phyloP scores from a whole-genome alignment of 1,284 basidiomycete genomes.

The Malassezia pachydermatis region DNA sequence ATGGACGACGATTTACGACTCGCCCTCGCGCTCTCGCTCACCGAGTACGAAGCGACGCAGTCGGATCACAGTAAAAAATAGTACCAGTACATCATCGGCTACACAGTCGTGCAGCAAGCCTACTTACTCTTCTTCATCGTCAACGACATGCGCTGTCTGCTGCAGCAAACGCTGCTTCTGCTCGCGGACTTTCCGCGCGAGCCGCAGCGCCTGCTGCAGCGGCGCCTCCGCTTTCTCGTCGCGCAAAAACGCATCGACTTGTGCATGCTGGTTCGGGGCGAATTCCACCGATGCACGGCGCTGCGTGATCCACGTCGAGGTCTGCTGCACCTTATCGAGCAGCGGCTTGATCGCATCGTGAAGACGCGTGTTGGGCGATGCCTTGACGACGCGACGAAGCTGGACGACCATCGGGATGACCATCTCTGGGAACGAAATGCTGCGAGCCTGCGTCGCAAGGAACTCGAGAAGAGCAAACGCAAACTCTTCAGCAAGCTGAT shows the following conservation, averaged over 20 bases:
- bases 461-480: conserved; percentile 67
- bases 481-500: conserved; percentile 72
- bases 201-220: conserved; percentile 32
- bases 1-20: conserved; percentile 32
- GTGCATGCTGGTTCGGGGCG: conserved; percentile 27
- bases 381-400: conserved; percentile 36
- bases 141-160: conserved; percentile 27
- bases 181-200: conserved; percentile 42
- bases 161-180: conserved; percentile 38
- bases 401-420: conserved; percentile 68
- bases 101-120: neutral
- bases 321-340: conserved; percentile 38
- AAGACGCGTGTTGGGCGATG: conserved; percentile 30
- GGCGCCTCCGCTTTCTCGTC: conserved; percentile 32
- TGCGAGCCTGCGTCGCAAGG: conserved; percentile 53
- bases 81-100: neutral
- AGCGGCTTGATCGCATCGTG: conserved; percentile 26
- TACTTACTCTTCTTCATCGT: conserved; percentile 20
- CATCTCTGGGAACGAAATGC: conserved; percentile 81
- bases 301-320: conserved; percentile 32
- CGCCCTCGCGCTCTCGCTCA: conserved; percentile 37
- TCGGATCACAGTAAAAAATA: neutral
- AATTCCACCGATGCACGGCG: conserved; percentile 36
- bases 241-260: conserved; percentile 21
- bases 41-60: conserved; percentile 25